Conservation (phyloP, 2,329 filamentous ascomycete species). For the Tolypocladium paradoxum region DNA sequence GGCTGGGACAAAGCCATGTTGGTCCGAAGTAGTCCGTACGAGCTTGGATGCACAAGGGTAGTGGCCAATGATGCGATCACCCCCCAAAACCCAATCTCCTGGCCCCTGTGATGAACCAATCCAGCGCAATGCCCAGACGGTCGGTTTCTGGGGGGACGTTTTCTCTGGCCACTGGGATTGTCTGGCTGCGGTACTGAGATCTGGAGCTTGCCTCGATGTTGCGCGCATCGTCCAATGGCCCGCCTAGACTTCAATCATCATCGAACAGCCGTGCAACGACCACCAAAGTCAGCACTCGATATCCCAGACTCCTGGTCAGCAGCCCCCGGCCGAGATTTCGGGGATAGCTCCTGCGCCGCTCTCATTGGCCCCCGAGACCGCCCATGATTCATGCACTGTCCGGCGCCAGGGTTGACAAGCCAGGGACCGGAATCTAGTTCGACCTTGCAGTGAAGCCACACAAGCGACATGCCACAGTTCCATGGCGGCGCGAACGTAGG, state of each 20-base stretch:
- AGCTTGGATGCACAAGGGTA: no score
- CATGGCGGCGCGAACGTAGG: not conserved
- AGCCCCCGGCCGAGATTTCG: not conserved
- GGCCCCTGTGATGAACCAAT: not conserved
- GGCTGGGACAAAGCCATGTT: not conserved
- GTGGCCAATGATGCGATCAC: not conserved
- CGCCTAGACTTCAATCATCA: not conserved
- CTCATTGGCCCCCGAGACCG: not conserved
- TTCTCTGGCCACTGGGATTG: not conserved
- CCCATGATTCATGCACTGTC: not conserved
- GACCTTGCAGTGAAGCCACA: not conserved
- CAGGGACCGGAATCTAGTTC: not conserved
- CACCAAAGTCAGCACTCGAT: no score
- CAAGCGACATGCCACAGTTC: not conserved
- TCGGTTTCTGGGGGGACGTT: not conserved
- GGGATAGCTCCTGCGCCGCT: not conserved
- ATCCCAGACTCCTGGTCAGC: no score
- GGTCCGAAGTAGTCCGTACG: no score
- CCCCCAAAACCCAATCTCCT: not conserved
- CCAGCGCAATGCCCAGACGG: not conserved
- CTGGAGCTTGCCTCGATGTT: not conserved
- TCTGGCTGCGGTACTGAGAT: not conserved
- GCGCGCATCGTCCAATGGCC: no score
- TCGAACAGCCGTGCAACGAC: no score
- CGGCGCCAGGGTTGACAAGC: not conserved